Conservation (phyloP, 306 rosid species). For the Astragalus membranaceus region DNA sequence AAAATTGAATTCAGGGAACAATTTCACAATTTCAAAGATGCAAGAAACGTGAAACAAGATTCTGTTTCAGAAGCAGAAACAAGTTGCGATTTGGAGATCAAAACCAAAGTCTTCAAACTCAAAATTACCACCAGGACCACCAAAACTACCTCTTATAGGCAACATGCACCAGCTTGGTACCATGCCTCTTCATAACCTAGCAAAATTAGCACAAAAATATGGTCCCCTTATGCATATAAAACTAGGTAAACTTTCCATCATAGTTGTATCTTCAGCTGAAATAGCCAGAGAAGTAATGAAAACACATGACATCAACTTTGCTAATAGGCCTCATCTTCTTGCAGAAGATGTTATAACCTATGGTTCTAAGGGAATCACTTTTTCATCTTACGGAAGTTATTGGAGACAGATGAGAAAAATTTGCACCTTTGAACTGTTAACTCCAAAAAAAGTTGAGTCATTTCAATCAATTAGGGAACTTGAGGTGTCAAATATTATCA, state of each 20-base stretch:
- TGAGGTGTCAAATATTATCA: slow-evolving; percentile 16
- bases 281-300: slow-evolving; percentile 34
- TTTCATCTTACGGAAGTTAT: slow-evolving; percentile 22
- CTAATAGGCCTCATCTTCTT: slow-evolving; percentile 24
- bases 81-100: slow-evolving; percentile 23
- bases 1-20: no score
- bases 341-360: slow-evolving; percentile 19
- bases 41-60: no score
- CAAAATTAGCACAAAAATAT: slow-evolving; percentile 12
- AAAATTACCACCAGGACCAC: slow-evolving; percentile 33
- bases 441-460: slow-evolving; percentile 23
- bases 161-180: slow-evolving; percentile 28
- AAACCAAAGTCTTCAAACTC: slow-evolving; percentile 16
- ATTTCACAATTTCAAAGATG: no score
- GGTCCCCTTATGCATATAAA: slow-evolving; percentile 31
- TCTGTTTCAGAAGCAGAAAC: no score
- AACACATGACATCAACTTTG: slow-evolving; percentile 22
- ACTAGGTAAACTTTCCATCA: slow-evolving; percentile 15
- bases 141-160: slow-evolving; percentile 27
- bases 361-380: slow-evolving; percentile 16
- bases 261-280: slow-evolving; percentile 33
- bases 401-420: slow-evolving; percentile 35
- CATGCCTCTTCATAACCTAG: slow-evolving; percentile 7
- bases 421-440: slow-evolving; percentile 22
- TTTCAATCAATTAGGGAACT: slow-evolving; percentile 13